phyloP scores from a whole-genome alignment of 2,329 filamentous ascomycete species.

The Colletotrichum tamarilloi region DNA sequence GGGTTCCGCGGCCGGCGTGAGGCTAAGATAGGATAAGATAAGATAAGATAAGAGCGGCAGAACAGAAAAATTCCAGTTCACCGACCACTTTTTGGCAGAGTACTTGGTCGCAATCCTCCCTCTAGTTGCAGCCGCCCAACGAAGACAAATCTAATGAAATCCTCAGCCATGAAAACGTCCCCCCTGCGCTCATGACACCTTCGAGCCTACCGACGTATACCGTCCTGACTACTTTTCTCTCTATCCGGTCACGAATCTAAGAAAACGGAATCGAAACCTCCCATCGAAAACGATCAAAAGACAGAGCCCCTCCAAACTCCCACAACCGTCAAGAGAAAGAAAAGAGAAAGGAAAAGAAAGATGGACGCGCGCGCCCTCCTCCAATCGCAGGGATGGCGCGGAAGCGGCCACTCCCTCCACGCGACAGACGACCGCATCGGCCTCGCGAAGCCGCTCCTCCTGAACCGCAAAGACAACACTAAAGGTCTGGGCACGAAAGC shows the following conservation, averaged over 20 bases:
- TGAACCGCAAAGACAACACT: constrained; percentile 84
- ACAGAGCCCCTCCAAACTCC: not conserved
- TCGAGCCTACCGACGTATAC: not conserved
- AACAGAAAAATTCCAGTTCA: constrained; percentile 25
- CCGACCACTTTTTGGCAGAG: constrained; percentile 2
- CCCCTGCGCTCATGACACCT: not conserved
- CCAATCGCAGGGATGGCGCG: constrained; percentile 88
- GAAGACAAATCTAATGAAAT: not conserved
- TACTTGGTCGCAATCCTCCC: not conserved
- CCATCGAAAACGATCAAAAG: not conserved
- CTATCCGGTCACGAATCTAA: not conserved
- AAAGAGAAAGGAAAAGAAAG: not conserved
- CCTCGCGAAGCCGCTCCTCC: constrained; percentile 83
- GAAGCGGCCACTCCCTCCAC: constrained; percentile 88
- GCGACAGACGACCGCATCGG: constrained; percentile 77
- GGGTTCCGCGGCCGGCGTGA: not conserved
- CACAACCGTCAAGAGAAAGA: not conserved
- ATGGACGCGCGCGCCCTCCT: constrained; percentile 92
- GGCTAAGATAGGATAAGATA: constrained; percentile 37
- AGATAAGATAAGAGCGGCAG: constrained; percentile 29
- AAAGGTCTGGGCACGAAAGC: constrained; percentile 84
- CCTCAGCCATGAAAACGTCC: not conserved
- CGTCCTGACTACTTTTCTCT: not conserved
- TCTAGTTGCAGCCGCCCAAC: not conserved
- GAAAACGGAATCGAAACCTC: not conserved